Percentiles rank a stretch among this genome's conserved stretches.
These are phyloP conservation scores for Aristolochia contorta DNA, from an alignment of 164 flowering plant species.

Conservation along the genomic window DNA sequence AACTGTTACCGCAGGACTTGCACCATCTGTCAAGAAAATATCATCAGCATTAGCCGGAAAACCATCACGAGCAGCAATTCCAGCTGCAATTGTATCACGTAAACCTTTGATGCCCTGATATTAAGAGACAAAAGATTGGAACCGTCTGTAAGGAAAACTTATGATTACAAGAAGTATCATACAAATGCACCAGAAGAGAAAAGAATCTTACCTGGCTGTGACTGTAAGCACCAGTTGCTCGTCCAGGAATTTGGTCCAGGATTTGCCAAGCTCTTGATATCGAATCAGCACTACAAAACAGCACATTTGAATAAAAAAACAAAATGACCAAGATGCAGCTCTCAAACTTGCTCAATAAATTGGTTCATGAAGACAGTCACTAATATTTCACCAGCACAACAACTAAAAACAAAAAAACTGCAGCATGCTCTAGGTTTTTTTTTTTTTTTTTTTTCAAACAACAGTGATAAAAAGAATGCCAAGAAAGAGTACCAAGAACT, in stretches of 20 bases:
- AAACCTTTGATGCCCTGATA: conserved; percentile 85
- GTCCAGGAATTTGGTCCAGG: conserved; percentile 90
- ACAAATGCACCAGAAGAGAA: background rate
- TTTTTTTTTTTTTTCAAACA: too few relatives aligned
- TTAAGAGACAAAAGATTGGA: background rate
- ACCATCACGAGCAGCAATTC: conserved; percentile 94
- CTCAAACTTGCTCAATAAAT: too few relatives aligned
- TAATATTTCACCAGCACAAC: too few relatives aligned
- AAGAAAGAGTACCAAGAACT: too few relatives aligned
- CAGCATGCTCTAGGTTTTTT: too few relatives aligned
- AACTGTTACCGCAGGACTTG: conserved; percentile 77
- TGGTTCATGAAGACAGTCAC: too few relatives aligned
- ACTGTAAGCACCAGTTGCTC: conserved; percentile 98
- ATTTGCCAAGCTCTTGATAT: conserved; percentile 84
- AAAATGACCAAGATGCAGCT: too few relatives aligned
- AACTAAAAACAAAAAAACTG: too few relatives aligned
- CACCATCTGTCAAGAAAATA: conserved; percentile 96
- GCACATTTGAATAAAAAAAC: too few relatives aligned
- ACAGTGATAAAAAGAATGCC: too few relatives aligned
- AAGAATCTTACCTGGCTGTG: conserved; percentile 72
- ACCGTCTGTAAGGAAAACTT: background rate
- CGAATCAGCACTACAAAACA: conserved; percentile 63
- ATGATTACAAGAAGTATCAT: background rate
- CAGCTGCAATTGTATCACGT: conserved; percentile 90
- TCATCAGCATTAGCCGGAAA: conserved; percentile 88